Evolutionary conservation across 768 basidiomycete genomes (phyloP).

Genomic region (Mycena filopes): DNA sequence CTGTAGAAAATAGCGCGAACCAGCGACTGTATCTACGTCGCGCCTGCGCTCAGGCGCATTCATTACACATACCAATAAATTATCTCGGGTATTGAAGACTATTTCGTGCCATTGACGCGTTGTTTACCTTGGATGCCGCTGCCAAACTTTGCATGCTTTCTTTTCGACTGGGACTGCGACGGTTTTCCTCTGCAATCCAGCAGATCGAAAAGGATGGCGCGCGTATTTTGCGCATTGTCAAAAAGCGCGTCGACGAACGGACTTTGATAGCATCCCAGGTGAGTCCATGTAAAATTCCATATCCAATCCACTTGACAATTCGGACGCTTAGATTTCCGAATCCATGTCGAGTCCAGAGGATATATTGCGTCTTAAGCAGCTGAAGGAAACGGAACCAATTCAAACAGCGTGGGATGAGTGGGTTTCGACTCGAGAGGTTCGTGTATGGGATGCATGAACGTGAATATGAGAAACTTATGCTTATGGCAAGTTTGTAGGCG

Average conservation of each 20-base stretch:
- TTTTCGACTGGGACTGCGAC: slow-evolving; percentile 20
- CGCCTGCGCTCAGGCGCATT: no score
- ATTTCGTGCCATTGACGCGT: no score
- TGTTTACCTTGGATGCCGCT: background rate
- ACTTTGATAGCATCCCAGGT: slow-evolving; percentile 57
- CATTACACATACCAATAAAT: no score
- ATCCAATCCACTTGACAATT: background rate
- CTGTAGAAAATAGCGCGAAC: slow-evolving; percentile 17
- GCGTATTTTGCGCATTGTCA: slow-evolving; percentile 64
- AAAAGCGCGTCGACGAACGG: slow-evolving; percentile 64
- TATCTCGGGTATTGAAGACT: no score
- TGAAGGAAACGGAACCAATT: slow-evolving; percentile 78
- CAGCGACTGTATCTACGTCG: no score
- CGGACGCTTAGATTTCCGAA: slow-evolving; percentile 57
- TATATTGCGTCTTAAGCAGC: slow-evolving; percentile 65
- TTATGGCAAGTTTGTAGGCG: slow-evolving; percentile 59
- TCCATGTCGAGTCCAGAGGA: slow-evolving; percentile 65
- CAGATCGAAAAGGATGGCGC: slow-evolving; percentile 55
- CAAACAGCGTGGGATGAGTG: slow-evolving; percentile 76
- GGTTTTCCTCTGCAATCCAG: slow-evolving; percentile 30
- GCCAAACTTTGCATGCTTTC: slow-evolving; percentile 23
- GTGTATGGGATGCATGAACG: slow-evolving; percentile 32
- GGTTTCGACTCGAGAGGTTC: slow-evolving; percentile 65
- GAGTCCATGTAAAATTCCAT: slow-evolving; percentile 22
- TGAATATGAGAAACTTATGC: slow-evolving; percentile 26